These are phyloP conservation scores for Phytophthora cryptogea DNA, from an alignment of 352 stramenopile species.

Conservation along the genomic window DNA sequence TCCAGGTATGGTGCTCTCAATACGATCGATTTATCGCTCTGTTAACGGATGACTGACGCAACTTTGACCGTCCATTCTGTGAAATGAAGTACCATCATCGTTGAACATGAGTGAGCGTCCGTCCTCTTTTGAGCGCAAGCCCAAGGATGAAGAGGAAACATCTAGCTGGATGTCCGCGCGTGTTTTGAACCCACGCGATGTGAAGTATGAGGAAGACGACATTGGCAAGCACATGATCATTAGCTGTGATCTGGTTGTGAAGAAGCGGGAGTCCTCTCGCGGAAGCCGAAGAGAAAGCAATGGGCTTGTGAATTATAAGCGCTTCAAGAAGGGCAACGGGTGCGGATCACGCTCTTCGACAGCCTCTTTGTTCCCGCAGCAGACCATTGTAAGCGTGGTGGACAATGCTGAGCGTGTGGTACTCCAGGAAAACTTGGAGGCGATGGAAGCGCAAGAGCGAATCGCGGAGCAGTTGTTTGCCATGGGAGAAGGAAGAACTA, in stretches of 20 bases:
- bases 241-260: slow-evolving; percentile 60
- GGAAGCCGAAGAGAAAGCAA: slow-evolving; percentile 4
- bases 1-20: slow-evolving; percentile 18
- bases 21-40: background rate
- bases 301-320: slow-evolving; percentile 75
- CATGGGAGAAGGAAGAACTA: slow-evolving; percentile 68
- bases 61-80: background rate
- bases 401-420: slow-evolving; percentile 61
- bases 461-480: slow-evolving; percentile 86
- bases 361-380: slow-evolving; percentile 54
- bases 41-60: slow-evolving; percentile 7
- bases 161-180: slow-evolving; percentile 43
- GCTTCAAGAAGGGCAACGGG: slow-evolving; percentile 82
- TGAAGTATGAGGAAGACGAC: slow-evolving; percentile 38
- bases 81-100: slow-evolving; percentile 17
- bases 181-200: slow-evolving; percentile 26
- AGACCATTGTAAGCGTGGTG: slow-evolving; percentile 67
- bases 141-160: slow-evolving; percentile 7
- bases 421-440: slow-evolving; percentile 67
- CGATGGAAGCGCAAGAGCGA: slow-evolving; percentile 79
- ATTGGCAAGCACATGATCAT: slow-evolving; percentile 49
- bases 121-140: slow-evolving; percentile 1
- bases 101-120: slow-evolving; percentile 7
- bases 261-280: slow-evolving; percentile 21
- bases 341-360: slow-evolving; percentile 43